These are phyloP conservation scores for Boletus rubroflammeus DNA, from an alignment of 768 basidiomycete genomes.

Conservation along the genomic window DNA sequence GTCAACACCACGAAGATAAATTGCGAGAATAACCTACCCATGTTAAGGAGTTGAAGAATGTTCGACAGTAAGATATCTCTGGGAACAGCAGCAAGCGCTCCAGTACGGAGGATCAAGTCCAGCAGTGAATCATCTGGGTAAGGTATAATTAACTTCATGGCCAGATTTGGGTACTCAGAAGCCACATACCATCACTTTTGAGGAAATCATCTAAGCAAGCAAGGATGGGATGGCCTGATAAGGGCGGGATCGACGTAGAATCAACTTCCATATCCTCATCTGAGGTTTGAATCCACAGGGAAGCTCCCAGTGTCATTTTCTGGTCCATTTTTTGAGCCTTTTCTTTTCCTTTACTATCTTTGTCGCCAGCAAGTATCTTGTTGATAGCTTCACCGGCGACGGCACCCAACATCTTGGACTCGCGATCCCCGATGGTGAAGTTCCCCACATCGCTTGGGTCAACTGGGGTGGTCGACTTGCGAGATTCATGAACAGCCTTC, in stretches of 20 bases:
- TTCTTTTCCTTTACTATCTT: slow-evolving; percentile 25
- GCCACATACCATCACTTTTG: slow-evolving; percentile 34
- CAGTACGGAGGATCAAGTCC: slow-evolving; percentile 39
- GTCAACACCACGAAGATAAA: slow-evolving; percentile 1
- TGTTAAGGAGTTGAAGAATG: slow-evolving; percentile 39
- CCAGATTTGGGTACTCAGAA: background rate
- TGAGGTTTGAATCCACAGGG: slow-evolving; percentile 32
- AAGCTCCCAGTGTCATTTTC: slow-evolving; percentile 20
- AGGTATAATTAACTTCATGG: background rate
- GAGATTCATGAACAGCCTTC: slow-evolving; percentile 32
- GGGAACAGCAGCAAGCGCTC: slow-evolving; percentile 37
- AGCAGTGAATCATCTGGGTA: slow-evolving; percentile 40
- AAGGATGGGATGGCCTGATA: slow-evolving; percentile 27
- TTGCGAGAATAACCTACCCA: slow-evolving; percentile 33
- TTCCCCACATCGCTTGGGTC: slow-evolving; percentile 19
- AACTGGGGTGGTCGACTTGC: slow-evolving; percentile 17
- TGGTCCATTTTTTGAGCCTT: slow-evolving; percentile 26
- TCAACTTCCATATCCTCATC: slow-evolving; percentile 22
- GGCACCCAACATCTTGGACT: slow-evolving; percentile 25
- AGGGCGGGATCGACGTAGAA: background rate
- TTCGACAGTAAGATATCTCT: slow-evolving; percentile 28
- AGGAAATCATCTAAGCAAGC: slow-evolving; percentile 32
- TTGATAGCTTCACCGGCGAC: slow-evolving; percentile 41
- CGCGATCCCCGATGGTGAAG: slow-evolving; percentile 37
- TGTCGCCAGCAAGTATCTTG: slow-evolving; percentile 44